Percentiles rank a stretch among this genome's conserved stretches.
Evolutionary conservation across 2,329 filamentous ascomycete genomes (phyloP).

Genomic region (Pseudogymnoascus sp.): DNA sequence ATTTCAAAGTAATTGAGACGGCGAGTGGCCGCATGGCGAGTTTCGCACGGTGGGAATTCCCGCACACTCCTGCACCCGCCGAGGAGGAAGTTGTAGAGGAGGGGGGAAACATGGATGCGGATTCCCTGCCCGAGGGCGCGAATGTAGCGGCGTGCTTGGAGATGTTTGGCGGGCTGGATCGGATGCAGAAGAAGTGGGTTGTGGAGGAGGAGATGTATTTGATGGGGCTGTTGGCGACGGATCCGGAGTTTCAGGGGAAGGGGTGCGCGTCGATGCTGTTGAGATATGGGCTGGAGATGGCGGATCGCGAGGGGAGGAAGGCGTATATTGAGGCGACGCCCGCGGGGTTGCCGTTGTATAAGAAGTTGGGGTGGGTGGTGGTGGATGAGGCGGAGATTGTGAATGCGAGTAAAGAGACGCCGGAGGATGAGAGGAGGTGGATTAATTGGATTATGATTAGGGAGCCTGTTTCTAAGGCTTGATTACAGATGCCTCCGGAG

Average conservation of each 20-base stretch:
- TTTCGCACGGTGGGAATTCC: slow-evolving; percentile 31
- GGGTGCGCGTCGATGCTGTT: slow-evolving; percentile 32
- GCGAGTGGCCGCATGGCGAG: slow-evolving; percentile 26
- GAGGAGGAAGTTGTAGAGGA: too few species aligned
- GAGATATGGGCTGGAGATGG: slow-evolving; percentile 30
- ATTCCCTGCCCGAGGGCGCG: slow-evolving; percentile 27
- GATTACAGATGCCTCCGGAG: neutral
- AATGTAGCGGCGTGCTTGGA: slow-evolving; percentile 23
- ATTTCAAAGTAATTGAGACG: slow-evolving; percentile 30
- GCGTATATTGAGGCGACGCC: slow-evolving; percentile 35
- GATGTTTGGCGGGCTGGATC: slow-evolving; percentile 28
- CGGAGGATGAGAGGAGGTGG: slow-evolving; percentile 16
- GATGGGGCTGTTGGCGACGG: slow-evolving; percentile 32
- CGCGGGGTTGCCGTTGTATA: slow-evolving; percentile 32
- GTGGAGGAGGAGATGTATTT: slow-evolving; percentile 30
- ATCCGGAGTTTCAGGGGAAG: slow-evolving; percentile 30
- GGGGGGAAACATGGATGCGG: slow-evolving; percentile 14
- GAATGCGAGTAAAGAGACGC: slow-evolving; percentile 22
- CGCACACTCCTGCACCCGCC: slow-evolving; percentile 26
- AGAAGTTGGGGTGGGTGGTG: slow-evolving; percentile 32
- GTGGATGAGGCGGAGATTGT: slow-evolving; percentile 26
- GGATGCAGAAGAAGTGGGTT: slow-evolving; percentile 26
- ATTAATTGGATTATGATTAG: slow-evolving; percentile 25
- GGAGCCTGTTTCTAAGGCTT: slow-evolving; percentile 16
- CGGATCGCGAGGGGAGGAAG: slow-evolving; percentile 29